These are phyloP conservation scores for Thelephora terrestris DNA, from an alignment of 1,284 basidiomycete genomes.

Conservation along the genomic window DNA sequence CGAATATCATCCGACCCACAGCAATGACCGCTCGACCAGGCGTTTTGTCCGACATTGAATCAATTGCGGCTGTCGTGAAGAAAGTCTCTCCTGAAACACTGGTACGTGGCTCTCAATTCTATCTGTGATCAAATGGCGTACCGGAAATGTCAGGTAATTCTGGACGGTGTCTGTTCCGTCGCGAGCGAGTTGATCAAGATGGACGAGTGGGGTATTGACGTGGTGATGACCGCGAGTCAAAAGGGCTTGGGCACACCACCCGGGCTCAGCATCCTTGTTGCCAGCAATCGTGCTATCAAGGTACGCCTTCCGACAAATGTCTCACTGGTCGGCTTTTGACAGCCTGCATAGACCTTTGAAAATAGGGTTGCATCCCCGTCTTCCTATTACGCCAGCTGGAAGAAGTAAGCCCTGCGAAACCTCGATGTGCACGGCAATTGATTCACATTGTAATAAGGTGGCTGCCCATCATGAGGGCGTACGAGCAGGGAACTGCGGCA, in stretches of 20 bases:
- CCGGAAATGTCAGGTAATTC: conserved; percentile 43
- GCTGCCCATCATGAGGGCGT: conserved; percentile 90
- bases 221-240: conserved; percentile 85
- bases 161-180: conserved; percentile 94
- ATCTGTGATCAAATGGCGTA: neutral
- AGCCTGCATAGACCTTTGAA: conserved; percentile 48
- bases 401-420: conserved; percentile 37
- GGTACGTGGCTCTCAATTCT: conserved; percentile 27
- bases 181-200: conserved; percentile 93
- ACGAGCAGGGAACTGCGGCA: conserved; percentile 62
- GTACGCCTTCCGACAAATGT: conserved; percentile 14
- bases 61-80: conserved; percentile 67
- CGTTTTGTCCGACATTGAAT: conserved; percentile 82
- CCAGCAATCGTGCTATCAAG: conserved; percentile 73
- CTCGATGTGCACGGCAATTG: neutral
- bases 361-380: conserved; percentile 60
- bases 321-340: neutral
- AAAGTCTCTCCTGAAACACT: conserved; percentile 81
- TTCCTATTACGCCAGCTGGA: conserved; percentile 88
- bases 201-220: conserved; percentile 91
- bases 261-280: conserved; percentile 81
- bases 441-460: conserved; percentile 40
- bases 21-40: conserved; percentile 25
- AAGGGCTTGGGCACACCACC: conserved; percentile 96
- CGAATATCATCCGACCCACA: neutral